phyloP scores from a whole-genome alignment of 345 rosid species.

The Microcos paniculata region DNA sequence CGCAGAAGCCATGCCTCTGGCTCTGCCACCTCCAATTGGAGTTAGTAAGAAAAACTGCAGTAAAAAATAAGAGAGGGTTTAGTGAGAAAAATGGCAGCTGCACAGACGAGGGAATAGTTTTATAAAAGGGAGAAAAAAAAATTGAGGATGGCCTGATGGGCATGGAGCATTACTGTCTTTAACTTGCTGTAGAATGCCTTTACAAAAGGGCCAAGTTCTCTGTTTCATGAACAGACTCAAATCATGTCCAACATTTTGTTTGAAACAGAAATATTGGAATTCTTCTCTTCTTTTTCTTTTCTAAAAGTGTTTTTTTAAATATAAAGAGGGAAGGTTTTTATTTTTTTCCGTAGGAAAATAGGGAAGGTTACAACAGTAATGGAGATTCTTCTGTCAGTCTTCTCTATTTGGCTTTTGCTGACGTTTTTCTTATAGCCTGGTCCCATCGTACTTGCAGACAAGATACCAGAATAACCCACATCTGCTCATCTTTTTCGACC shows the following conservation, averaged over 20 bases:
- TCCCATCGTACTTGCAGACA: slow-evolving; percentile 43
- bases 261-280: slow-evolving; percentile 34
- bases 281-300: slow-evolving; percentile 15
- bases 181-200: slow-evolving; percentile 36
- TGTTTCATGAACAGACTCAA: slow-evolving; percentile 47
- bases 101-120: slow-evolving; percentile 14
- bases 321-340: slow-evolving; percentile 42
- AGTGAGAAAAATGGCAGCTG: slow-evolving; percentile 18
- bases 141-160: slow-evolving; percentile 32
- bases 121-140: slow-evolving; percentile 9
- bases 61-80: background rate
- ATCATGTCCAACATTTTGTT: slow-evolving; percentile 43
- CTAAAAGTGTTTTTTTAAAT: background rate
- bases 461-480: slow-evolving; percentile 34
- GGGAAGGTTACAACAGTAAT: slow-evolving; percentile 50
- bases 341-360: no score
- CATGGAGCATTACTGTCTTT: slow-evolving; percentile 66
- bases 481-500: slow-evolving; percentile 15
- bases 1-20: slow-evolving; percentile 47
- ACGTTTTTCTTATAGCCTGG: slow-evolving; percentile 31
- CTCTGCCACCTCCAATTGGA: slow-evolving; percentile 33
- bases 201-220: slow-evolving; percentile 52
- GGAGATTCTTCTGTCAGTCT: slow-evolving; percentile 67
- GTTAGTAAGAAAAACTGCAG: slow-evolving; percentile 15
- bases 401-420: slow-evolving; percentile 40